Conservation (phyloP, 2,329 filamentous ascomycete species). For the Neopestalotiopsis rosae region DNA sequence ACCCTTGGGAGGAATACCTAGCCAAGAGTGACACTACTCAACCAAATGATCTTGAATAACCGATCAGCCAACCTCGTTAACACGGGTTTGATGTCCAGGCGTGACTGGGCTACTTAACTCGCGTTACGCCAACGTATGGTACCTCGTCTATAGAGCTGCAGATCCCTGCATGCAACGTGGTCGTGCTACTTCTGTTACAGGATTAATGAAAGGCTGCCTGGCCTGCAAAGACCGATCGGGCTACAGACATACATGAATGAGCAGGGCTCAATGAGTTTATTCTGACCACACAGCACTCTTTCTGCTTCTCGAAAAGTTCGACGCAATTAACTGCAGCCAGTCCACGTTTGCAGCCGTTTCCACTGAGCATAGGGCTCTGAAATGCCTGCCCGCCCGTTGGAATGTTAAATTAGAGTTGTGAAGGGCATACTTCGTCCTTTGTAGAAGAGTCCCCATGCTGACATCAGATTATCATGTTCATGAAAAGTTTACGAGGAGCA, state of each 20-base stretch:
- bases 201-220: not conserved
- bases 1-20: not conserved
- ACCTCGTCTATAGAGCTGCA: constrained; percentile 5
- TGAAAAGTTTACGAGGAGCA: not conserved
- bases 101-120: constrained; percentile 9
- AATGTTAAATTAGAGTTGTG: not conserved
- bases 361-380: not conserved
- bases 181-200: constrained; percentile 9
- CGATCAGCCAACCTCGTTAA: not conserved
- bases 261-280: not conserved
- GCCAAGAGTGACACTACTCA: not conserved
- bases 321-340: not conserved
- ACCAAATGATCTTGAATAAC: not conserved
- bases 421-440: not conserved
- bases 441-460: not conserved
- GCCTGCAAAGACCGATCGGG: not conserved
- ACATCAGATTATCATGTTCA: not conserved
- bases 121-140: not conserved
- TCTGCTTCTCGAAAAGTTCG: not conserved
- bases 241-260: not conserved
- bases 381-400: not conserved
- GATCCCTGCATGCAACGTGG: constrained; percentile 13
- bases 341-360: not conserved
- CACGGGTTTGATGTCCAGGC: not conserved
- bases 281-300: not conserved